Conservation (phyloP, 148 eudicot species). For the Chenopodium berlandieri region DNA sequence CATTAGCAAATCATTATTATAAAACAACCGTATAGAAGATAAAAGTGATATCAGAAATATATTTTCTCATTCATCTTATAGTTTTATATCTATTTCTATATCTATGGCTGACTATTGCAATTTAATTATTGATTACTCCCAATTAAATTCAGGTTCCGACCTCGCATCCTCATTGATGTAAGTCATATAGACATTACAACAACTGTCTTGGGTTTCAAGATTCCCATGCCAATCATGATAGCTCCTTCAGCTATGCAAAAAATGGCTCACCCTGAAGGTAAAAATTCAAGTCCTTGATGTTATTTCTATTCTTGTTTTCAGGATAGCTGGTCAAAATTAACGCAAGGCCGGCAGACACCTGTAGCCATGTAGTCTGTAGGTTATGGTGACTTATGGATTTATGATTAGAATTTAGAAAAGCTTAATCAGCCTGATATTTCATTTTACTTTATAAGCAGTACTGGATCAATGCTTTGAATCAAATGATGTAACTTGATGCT, state of each 20-base stretch:
- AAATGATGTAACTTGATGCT: not conserved
- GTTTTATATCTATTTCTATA: too few relatives aligned
- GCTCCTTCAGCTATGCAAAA: constrained; percentile 92
- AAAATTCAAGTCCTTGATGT: constrained; percentile 1
- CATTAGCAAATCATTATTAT: not conserved
- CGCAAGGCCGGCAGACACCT: not conserved
- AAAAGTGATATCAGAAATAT: too few relatives aligned
- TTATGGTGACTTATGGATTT: not conserved
- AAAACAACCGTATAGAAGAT: not conserved
- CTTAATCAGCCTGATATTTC: not conserved
- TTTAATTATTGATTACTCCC: not conserved
- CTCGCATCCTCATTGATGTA: constrained; percentile 85
- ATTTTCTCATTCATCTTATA: too few relatives aligned
- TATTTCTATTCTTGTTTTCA: not conserved
- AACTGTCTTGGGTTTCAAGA: constrained; percentile 66
- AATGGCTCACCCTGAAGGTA: constrained; percentile 95
- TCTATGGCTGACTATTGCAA: not conserved
- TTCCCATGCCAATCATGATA: constrained; percentile 93
- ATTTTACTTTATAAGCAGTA: not conserved
- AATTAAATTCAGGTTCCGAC: constrained; percentile 51
- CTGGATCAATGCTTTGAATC: not conserved
- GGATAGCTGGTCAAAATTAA: not conserved
- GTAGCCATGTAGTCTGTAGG: too few relatives aligned
- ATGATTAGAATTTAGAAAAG: not conserved
- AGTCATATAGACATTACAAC: constrained; percentile 64